Base-by-base conservation (phyloP, 2,329 filamentous ascomycete species). In the Fusarium compactum region DNA sequence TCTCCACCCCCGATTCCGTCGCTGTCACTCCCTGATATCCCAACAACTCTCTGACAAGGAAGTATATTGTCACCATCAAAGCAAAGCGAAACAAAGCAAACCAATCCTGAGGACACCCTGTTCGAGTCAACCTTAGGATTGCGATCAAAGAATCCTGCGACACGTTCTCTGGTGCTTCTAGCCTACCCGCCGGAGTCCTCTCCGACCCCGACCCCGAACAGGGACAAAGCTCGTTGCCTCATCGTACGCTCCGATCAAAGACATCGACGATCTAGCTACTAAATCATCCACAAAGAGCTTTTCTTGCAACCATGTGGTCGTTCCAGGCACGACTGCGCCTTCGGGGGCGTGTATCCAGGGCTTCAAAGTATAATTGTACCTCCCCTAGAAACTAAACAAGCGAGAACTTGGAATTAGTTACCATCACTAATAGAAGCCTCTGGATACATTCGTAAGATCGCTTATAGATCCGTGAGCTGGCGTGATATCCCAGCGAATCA, bases 271-370 rank as follows among this genome's bases (percentile, higher is more conserved):
- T 62, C 57, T 53, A 54, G 10, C n/a, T 38, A 38, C 40, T 46
- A 46, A 51, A 22, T 46, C 58, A 60, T 67, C 74, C 74, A 76
- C 57, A 76, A 60, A 67, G 40, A 45, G 61, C 58, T 25, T 29
- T 15, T 56, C 41, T 55, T 58, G 58, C 34, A 59, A 54, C 69
- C 74, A 76, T 76, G 74, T 76, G 74, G 34, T 38, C 34, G 34
- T 57, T 59, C 55, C 52, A 48, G 60, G 45, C 16, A 45, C 40
- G 30, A 40, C 59, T 64, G 61, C 32, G 43, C 59, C 30, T 41
- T 47, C 62, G 58, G 62, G 69, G 69, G 69, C 32, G 69, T 70
- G 69, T 56, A 30, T 47, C 46, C 54, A 71, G 27, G 52, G 54
- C 57, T 22, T 20, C 34, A 14, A 56, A 45, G 65, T 66, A 60